phyloP scores from a whole-genome alignment of 805 yeast genomes.

The Scheffersomyces stipitis region DNA sequence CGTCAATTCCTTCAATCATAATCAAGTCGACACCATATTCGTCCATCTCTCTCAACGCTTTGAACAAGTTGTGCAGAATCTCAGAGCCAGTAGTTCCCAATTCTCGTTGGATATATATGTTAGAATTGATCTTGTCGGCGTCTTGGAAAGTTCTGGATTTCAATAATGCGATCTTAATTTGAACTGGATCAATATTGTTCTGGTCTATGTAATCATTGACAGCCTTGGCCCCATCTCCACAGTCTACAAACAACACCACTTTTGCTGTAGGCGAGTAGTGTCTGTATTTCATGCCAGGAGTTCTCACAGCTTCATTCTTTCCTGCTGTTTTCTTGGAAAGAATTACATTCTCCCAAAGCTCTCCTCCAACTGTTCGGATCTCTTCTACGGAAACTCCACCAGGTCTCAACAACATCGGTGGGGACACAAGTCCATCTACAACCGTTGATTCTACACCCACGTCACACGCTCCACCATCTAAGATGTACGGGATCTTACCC shows the following conservation, averaged over 20 bases:
- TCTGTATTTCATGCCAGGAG: constrained; percentile 98
- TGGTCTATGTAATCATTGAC: constrained; percentile 25
- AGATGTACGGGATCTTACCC: constrained; percentile 75
- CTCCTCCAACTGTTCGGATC: constrained; percentile 64
- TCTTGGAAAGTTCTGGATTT: constrained; percentile 37
- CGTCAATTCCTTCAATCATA: constrained; percentile 80
- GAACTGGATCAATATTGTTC: constrained; percentile 9
- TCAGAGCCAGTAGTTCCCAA: constrained; percentile 53
- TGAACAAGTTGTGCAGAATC: constrained; percentile 75
- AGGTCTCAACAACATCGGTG: constrained; percentile 89
- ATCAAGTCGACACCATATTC: constrained; percentile 65
- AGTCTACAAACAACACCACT: constrained; percentile 63
- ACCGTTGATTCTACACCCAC: constrained; percentile 96
- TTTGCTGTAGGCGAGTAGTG: constrained; percentile 92
- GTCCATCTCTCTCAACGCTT: constrained; percentile 73
- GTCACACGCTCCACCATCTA: constrained; percentile 87
- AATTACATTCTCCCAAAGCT: constrained; percentile 59
- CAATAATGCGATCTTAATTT: constrained; percentile 51
- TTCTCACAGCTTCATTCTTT: constrained; percentile 65
- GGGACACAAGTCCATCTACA: constrained; percentile 79
- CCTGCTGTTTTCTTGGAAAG: constrained; percentile 69
- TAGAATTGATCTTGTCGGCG: constrained; percentile 15
- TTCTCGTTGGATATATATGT: constrained; percentile 26
- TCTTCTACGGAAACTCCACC: constrained; percentile 90
- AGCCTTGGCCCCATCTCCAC: constrained; percentile 42